Evolutionary conservation across 2,329 filamentous ascomycete species (phyloP), one percentile per base, ranked within the genome.

Genomic region (Capronia epimyces): DNA sequence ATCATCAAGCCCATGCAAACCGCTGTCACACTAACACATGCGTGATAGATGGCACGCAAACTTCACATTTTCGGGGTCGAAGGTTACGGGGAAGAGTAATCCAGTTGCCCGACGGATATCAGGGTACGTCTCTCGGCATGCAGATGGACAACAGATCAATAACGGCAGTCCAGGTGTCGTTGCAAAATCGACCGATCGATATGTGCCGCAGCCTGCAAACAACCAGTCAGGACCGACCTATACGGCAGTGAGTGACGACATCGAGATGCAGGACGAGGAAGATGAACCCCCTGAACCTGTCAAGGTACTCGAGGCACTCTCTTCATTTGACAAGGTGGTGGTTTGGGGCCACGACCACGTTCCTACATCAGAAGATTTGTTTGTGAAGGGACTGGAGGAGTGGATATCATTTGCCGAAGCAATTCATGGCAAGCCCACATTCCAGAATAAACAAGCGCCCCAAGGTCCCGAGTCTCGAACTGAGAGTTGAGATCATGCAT

Each of bases 271-370:
- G 2, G 65, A 72, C 1, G 69, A 76, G 13, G 70, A 72, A 1
- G 71, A 75, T 2, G 71, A 73, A 13, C 63, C 71, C 34, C 62
- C 64, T 6, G 73, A 78, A 20, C 74, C 78, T 1, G 77, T 81
- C 8, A 74, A 74, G 16, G 37, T 77, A 1, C 67, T 91, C 59
- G 77, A 86, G 44, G 73, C 80, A 37, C 74, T 82, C 16, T 82
- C 81, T 1, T 75, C 75, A 13, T 96, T 96, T 64, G 81, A 89
- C 5, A 75, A 86, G 48, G 66, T 95, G 44, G 70, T 88, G 2
- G 76, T 95, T n/a, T 97, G 90, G 90, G 83, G 80, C 0, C 89
- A 95, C 66, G 89, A 93, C 59, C 68, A 71, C 1, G 61, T 80
- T 43, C 82, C 82, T 4, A 81, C 84, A 53, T 74, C 75, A 0